These are phyloP conservation scores for Cytospora piceae DNA, from an alignment of 2,329 filamentous ascomycete genomes.

Conservation along the genomic window DNA sequence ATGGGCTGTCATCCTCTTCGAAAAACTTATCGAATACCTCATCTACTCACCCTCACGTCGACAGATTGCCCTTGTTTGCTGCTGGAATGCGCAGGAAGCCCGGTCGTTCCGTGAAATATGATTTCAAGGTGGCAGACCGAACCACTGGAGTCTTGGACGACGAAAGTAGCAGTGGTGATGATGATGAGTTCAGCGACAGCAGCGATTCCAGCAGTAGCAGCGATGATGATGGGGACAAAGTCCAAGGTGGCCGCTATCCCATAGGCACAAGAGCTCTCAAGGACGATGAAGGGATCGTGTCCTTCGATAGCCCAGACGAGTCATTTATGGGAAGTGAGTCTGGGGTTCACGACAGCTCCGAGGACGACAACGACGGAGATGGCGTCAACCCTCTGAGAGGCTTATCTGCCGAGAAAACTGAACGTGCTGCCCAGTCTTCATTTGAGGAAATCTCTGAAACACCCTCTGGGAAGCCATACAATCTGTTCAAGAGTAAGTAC, in stretches of 20 bases:
- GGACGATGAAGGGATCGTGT: too few relatives aligned
- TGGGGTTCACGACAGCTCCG: background rate
- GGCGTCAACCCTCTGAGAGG: background rate
- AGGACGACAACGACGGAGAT: background rate
- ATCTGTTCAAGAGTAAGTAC: background rate
- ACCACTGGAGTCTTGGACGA: background rate
- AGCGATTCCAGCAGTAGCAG: too few relatives aligned
- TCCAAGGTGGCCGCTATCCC: too few relatives aligned
- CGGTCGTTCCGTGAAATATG: background rate
- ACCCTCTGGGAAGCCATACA: slow-evolving; percentile 9
- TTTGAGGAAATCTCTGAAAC: background rate
- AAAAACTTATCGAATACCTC: background rate
- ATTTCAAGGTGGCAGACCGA: background rate
- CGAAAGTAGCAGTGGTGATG: background rate
- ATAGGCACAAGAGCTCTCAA: background rate
- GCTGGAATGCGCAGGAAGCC: background rate
- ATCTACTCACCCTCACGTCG: background rate
- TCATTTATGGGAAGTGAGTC: background rate
- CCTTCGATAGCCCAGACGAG: background rate
- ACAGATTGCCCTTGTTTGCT: background rate
- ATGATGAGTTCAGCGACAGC: background rate
- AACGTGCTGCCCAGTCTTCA: too few relatives aligned
- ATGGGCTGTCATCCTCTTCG: background rate
- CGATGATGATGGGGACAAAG: too few relatives aligned
- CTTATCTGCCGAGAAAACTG: background rate